Evolutionary conservation across 371 early-diverging fungal species (phyloP).

Genomic region (Sporodiniella umbellata): DNA sequence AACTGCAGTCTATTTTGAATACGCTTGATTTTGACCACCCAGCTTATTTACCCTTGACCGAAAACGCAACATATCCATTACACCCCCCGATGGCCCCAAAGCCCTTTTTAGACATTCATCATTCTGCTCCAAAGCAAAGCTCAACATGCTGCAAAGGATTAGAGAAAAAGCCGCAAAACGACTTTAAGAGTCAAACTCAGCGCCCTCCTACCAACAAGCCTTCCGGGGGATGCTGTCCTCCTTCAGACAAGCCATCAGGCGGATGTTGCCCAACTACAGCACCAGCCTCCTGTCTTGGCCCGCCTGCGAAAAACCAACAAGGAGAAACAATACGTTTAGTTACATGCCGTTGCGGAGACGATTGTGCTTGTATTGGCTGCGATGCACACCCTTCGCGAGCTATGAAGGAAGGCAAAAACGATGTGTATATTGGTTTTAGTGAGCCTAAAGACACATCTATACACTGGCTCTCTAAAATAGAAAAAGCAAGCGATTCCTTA

Average conservation of each 20-base stretch:
- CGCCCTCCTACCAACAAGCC: background rate
- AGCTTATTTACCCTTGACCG: no score
- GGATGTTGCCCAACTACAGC: background rate
- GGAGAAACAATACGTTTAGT: slow-evolving; percentile 34
- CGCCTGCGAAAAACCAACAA: slow-evolving; percentile 24
- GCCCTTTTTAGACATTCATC: no score
- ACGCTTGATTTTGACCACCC: background rate
- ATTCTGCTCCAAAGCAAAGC: no score
- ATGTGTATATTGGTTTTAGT: slow-evolving; percentile 27
- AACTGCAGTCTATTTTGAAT: background rate
- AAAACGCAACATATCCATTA: background rate
- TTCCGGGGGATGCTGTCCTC: background rate
- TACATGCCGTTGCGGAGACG: slow-evolving; percentile 49
- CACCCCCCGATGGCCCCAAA: background rate
- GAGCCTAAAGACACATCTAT: background rate
- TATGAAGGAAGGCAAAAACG: slow-evolving; percentile 33
- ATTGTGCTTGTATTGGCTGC: slow-evolving; percentile 45
- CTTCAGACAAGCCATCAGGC: background rate
- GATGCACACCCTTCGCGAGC: slow-evolving; percentile 48
- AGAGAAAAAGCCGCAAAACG: no score
- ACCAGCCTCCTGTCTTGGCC: slow-evolving; percentile 19
- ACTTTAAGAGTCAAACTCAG: no score
- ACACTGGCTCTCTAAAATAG: slow-evolving; percentile 4
- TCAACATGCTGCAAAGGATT: no score
- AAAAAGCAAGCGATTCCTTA: background rate